Base-by-base conservation (phyloP, 2,329 filamentous ascomycete species). In the Aspergillus pseudonomiae region DNA sequence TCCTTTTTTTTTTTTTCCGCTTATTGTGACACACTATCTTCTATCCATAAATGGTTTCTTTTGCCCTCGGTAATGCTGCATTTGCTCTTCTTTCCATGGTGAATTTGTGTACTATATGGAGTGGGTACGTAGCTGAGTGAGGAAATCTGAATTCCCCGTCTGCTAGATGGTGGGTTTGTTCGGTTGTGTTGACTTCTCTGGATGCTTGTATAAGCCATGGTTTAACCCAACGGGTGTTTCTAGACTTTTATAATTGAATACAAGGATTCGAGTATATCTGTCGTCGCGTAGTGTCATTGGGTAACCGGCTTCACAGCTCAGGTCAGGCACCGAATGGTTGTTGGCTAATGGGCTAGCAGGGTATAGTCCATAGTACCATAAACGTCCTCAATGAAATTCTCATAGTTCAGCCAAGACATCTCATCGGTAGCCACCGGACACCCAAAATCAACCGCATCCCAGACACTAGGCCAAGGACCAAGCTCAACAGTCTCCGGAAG, bases 351-450 rank as follows among this genome's bases (percentile, higher is more conserved):
- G 52, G 30, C 48, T 24, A 68, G 59, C 55, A 73, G 66, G 41
- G 70, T 68, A 26, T 64, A 65, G 45, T 73, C 68, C n/a, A 65
- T 65, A 62, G 60, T 71, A 30, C 69, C 68, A 57, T 73, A 71
- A 10, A 70, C 19, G 58, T 72, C 73, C 1, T 68, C 71, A 10
- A 75, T 69, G 45, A 75, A 74, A 28, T 61, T 71, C 45, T 72
- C 68, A 55, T 75, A 75, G 32, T 67, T 73, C 32, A 67, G 50
- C 73, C 73, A 75, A 1, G 72, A 69, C 30, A 63, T 63, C 56
- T 72, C 65, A 6, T 60, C 50, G 21, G 58, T 67, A 0, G 66
- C 16, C 0, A 62, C 61, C 6, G 63, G 30, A 16, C 58, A 55
- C 1, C 50, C 62, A 30, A 67, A 67, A 60, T 73, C 71, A 34